A percentile compares a stretch with the other conserved stretches of the same genome.
These are phyloP conservation scores for Fusarium sororula DNA, from an alignment of 2,329 filamentous ascomycete species.

Conservation along the genomic window DNA sequence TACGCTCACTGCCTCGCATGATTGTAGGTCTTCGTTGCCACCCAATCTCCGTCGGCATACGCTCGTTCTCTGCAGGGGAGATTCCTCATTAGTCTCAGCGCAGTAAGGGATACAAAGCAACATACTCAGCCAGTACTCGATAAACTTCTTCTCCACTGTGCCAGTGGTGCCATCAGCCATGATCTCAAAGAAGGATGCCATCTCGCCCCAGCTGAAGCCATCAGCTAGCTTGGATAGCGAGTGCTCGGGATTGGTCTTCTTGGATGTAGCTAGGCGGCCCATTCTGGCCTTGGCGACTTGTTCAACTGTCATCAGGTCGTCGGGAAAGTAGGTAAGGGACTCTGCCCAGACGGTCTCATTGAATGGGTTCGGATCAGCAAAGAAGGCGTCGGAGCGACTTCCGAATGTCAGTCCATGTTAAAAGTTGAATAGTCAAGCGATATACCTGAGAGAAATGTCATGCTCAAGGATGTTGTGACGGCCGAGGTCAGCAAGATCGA, in stretches of 20 bases:
- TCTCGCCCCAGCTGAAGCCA: constrained; percentile 7
- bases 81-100: background rate
- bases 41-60: constrained; percentile 1
- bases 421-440: too few relatives aligned
- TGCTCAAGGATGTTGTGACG: constrained; percentile 4
- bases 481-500: background rate
- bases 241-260: background rate
- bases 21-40: background rate
- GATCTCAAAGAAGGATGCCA: constrained; percentile 16
- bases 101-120: accelerated
- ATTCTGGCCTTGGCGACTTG: constrained; percentile 7
- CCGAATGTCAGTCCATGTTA: accelerated
- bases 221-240: background rate
- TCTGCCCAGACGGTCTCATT: background rate
- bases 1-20: background rate
- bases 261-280: background rate
- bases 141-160: constrained; percentile 11
- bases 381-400: constrained; percentile 3
- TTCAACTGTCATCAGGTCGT: constrained; percentile 1
- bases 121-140: constrained; percentile 14
- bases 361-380: constrained; percentile 3
- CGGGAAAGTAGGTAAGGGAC: background rate
- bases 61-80: background rate
- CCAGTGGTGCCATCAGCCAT: constrained; percentile 11
- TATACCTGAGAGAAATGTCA: background rate